Evolutionary conservation across 805 yeast genomes (phyloP), one percentile per base, ranked within the genome.

Genomic region (Scheffersomyces spartinae): DNA sequence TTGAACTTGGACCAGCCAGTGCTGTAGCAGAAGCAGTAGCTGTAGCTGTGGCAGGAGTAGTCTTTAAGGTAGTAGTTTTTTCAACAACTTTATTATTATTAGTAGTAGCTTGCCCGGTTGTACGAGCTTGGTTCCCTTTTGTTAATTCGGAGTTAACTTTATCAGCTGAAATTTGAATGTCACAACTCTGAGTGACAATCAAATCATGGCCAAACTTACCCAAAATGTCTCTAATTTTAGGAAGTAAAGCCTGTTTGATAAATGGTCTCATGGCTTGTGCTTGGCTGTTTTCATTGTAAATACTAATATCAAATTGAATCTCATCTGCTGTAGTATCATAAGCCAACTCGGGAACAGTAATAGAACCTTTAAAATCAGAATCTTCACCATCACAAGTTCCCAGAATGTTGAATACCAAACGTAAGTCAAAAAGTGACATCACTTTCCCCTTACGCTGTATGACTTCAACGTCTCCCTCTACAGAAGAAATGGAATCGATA

Each of bases 371-470:
- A 25, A 71, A 73, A 5, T 48, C 53, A 3, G 53, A 56, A 7
- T 49, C 55, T 5, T 40, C 47, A n/a, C 35, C 38, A 4, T 30
- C 24, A 14, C 42, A 39, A 18, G 31, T 32, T 5, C 86, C 84
- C 6, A 45, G 49, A 40, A 74, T 70, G n/a, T 61, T 61, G 30
- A 86, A 47, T 2, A 68, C 73, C 25, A 86, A 33, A 33, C 74
- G 68, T 46, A 91, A 59, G 43, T 91, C 98, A 51, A 84, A 91
- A 31, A 91, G 55, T 4, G 94, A 80, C 40, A 91, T 86, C 14
- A 88, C 93, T 51, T 88, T 86, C 9, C 99, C 98, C 52, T 91
- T 91, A 42, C 98, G 74, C 59, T 91, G 98, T 39, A 84, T 79
- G 16, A 91, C 97, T 47, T 86, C 98, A 36, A 86, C 94, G 42